A percentile compares a stretch with the other conserved stretches of the same genome.
Evolutionary conservation across 345 rosid genomes (phyloP).

Genomic region (Heritiera fomes): DNA sequence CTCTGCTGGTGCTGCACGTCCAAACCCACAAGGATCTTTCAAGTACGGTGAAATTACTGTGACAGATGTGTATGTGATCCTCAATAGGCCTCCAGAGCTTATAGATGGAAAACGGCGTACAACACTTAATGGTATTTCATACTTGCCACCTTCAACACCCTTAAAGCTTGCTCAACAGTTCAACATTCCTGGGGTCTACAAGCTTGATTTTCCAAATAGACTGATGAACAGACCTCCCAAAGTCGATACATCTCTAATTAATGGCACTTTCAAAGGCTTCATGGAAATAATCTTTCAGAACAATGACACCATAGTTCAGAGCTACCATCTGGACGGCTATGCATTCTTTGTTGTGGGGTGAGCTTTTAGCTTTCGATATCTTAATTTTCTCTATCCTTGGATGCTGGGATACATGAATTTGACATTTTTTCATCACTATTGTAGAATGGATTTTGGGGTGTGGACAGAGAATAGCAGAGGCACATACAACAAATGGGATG

Average conservation of each 20-base stretch:
- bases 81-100: slow-evolving; percentile 70
- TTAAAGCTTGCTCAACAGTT: slow-evolving; percentile 80
- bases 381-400: slow-evolving; percentile 19
- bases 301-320: slow-evolving; percentile 68
- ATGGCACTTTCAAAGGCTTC: slow-evolving; percentile 83
- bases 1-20: slow-evolving; percentile 91
- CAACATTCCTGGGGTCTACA: slow-evolving; percentile 79
- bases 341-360: slow-evolving; percentile 94
- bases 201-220: slow-evolving; percentile 82
- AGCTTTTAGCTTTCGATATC: slow-evolving; percentile 34
- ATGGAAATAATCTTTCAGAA: slow-evolving; percentile 93
- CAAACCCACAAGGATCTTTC: slow-evolving; percentile 95
- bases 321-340: slow-evolving; percentile 93
- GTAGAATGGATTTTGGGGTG: slow-evolving; percentile 89
- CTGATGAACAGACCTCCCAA: slow-evolving; percentile 74
- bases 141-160: slow-evolving; percentile 80
- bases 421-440: slow-evolving; percentile 19
- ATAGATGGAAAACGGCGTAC: slow-evolving; percentile 62
- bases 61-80: slow-evolving; percentile 77
- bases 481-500: slow-evolving; percentile 90
- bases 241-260: slow-evolving; percentile 82
- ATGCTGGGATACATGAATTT: slow-evolving; percentile 9
- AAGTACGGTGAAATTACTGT: slow-evolving; percentile 83
- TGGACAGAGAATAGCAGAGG: slow-evolving; percentile 94
- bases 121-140: slow-evolving; percentile 84